A percentile compares a stretch with the other conserved stretches of the same genome.
Conservation (phyloP, 495 filamentous ascomycete genomes). For the Podospora conica region DNA sequence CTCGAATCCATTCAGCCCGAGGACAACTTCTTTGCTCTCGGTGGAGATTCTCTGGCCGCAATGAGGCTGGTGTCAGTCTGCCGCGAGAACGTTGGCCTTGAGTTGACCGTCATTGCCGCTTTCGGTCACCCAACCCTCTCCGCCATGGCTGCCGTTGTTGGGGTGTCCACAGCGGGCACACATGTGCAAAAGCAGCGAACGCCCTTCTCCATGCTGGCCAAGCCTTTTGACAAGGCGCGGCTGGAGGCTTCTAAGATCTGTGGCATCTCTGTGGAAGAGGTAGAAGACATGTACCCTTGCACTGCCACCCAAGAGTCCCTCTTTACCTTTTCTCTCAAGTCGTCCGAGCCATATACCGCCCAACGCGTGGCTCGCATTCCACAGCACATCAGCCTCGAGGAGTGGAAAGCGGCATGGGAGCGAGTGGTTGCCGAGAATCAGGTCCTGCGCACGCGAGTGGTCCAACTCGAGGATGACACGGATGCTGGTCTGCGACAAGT, state of each 20-base stretch:
- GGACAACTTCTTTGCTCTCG: constrained; percentile 29
- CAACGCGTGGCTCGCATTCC: constrained; percentile 43
- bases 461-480: constrained; percentile 40
- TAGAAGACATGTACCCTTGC: constrained; percentile 58
- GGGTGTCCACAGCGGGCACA: not conserved
- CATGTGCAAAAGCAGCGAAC: not conserved
- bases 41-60: constrained; percentile 29
- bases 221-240: not conserved
- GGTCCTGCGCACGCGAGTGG: constrained; percentile 52
- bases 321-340: constrained; percentile 42
- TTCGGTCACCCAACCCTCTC: constrained; percentile 18
- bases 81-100: constrained; percentile 13
- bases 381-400: constrained; percentile 35
- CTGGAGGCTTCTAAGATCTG: constrained; percentile 43
- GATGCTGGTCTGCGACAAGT: constrained; percentile 45
- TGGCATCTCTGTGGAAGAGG: constrained; percentile 28
- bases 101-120: constrained; percentile 17
- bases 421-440: constrained; percentile 40
- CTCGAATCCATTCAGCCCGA: constrained; percentile 6
- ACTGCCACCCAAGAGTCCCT: constrained; percentile 60
- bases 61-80: constrained; percentile 24
- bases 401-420: constrained; percentile 52
- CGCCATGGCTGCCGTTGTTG: constrained; percentile 19
- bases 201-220: constrained; percentile 15
- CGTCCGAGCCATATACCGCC: constrained; percentile 48